Conservation (phyloP, 2,329 filamentous ascomycete genomes). For the Kalmusia sp. region DNA sequence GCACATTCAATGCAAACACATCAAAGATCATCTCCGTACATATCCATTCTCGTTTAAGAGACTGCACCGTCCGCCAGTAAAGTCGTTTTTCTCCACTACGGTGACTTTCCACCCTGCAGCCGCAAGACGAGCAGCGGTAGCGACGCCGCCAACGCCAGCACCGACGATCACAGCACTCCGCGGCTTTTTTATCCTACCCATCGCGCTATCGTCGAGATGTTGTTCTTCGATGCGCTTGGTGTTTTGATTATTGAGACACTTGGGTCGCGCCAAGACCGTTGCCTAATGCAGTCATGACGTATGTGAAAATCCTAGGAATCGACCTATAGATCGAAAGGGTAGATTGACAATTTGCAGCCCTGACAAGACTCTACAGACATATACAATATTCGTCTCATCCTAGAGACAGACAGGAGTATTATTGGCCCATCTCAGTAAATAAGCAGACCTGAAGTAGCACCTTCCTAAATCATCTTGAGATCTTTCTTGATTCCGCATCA, state of each 20-base stretch:
- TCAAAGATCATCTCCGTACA: too few relatives aligned
- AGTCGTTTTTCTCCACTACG: conserved; percentile 78
- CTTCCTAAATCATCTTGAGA: too few relatives aligned
- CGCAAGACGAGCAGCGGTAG: conserved; percentile 74
- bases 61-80: conserved; percentile 75
- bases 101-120: conserved; percentile 75
- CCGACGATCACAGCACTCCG: conserved; percentile 54
- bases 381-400: too few relatives aligned
- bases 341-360: too few relatives aligned
- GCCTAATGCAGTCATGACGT: conserved; percentile 15
- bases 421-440: too few relatives aligned
- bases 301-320: conserved; percentile 5
- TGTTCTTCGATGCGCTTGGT: neutral
- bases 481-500: too few relatives aligned
- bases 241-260: neutral
- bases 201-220: neutral
- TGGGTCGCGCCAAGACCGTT: conserved; percentile 7
- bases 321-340: neutral
- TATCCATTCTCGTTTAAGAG: conserved; percentile 67
- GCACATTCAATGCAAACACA: too few relatives aligned
- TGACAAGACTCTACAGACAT: too few relatives aligned
- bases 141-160: conserved; percentile 74
- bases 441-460: too few relatives aligned
- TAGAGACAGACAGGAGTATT: too few relatives aligned
- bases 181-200: conserved; percentile 15